Evolutionary conservation across 495 filamentous ascomycete genomes (phyloP).

Genomic region (Trypethelium eluteriae): DNA sequence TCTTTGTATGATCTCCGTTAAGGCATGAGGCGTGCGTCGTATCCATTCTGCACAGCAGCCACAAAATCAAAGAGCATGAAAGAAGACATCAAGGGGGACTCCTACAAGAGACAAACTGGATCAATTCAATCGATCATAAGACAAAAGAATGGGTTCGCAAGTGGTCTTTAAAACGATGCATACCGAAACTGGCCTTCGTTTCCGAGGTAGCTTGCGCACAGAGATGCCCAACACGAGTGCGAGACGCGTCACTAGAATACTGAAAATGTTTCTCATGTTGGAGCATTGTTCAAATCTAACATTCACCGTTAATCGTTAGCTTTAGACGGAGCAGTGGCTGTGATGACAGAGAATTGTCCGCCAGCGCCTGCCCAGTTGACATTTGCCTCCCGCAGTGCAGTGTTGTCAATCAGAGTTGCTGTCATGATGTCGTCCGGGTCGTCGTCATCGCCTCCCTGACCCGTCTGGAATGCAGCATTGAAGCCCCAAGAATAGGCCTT

Average conservation of each 20-base stretch:
- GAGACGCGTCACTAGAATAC: not conserved
- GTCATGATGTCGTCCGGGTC: slow-evolving; percentile 45
- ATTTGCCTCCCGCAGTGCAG: slow-evolving; percentile 51
- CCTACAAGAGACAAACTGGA: not conserved
- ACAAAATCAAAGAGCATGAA: not conserved
- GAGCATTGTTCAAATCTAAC: not conserved
- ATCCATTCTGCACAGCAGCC: too few species aligned
- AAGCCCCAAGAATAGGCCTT: slow-evolving; percentile 66
- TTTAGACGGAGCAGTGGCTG: slow-evolving; percentile 24
- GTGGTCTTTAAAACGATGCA: not conserved
- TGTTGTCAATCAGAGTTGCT: slow-evolving; percentile 56
- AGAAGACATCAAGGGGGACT: not conserved
- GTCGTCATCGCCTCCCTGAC: slow-evolving; percentile 43
- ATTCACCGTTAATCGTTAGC: not conserved
- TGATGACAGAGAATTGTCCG: slow-evolving; percentile 59
- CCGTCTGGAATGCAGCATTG: slow-evolving; percentile 57
- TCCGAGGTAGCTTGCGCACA: not conserved
- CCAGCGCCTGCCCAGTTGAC: slow-evolving; percentile 55
- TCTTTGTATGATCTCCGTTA: too few species aligned
- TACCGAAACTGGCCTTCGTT: not conserved
- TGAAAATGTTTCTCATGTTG: not conserved
- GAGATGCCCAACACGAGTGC: not conserved
- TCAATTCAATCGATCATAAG: not conserved
- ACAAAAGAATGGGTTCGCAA: not conserved
- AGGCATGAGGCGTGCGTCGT: too few species aligned